Base-by-base conservation (phyloP, 1,139 yeast genomes). In the Hanseniaspora uvarum region DNA sequence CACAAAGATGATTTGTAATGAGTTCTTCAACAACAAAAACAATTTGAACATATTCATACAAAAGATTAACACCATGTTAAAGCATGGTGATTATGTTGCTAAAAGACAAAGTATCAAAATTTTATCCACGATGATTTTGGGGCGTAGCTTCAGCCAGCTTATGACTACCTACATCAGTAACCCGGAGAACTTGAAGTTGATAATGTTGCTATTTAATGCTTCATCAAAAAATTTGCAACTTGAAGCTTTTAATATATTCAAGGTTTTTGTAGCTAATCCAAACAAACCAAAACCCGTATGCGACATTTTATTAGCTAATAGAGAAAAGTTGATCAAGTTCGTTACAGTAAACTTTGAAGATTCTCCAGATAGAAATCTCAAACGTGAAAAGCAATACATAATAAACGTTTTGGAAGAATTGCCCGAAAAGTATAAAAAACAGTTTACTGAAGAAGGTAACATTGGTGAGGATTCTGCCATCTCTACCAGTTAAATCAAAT, bases 231-330 rank as follows among this genome's bases (percentile, higher is more conserved):
- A 88, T 66, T 74, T 92, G 57, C 96, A 88, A 65, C 71, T 81
- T 56, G 98, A 92, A 67, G 92, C 95, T 3, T 92, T 92, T 65
- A 92, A 92, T 62, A 83, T 92, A 38, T 92, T 92, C 71, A 92
- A 92, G 68, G 86, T 83, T 43, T 87, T 92, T 68, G 89, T 88
- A 36, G 98, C 96, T 7, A 92, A 92, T 66, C 98, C 98, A 6
- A 82, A 84, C 60, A 89, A 89, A 67, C 76, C 88, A 1, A 87
- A 82, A 64, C 80, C 83, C 11, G 81, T 92, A 2, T 71, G 78
- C 56, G 96, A 89, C 66, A 85, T 92, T 23, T 72, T 92, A 60
- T 78, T 81, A 45, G 88, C 88, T 63, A 92, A 92, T 67, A 81
- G 87, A 63, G 82, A 77, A 52, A 86, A 86, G 63, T 76, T 92